A percentile compares a stretch with the other conserved stretches of the same genome.
Conservation (phyloP, 768 basidiomycete species). For the Coprinopsis sp. region DNA sequence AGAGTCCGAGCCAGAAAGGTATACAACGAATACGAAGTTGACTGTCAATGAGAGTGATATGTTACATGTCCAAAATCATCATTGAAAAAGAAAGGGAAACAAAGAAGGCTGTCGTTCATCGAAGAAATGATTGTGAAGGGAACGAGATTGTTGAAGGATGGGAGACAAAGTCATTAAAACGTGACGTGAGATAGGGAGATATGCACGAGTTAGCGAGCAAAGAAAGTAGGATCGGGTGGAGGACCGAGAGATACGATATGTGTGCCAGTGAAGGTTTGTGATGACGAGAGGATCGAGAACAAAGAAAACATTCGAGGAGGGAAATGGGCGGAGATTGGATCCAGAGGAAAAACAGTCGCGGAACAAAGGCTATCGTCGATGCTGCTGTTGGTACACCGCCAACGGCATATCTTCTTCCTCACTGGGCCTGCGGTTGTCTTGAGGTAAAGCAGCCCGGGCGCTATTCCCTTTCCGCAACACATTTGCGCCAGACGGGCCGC, state of each 20-base stretch:
- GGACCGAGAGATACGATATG: neutral
- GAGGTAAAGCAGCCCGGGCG: conserved; percentile 52
- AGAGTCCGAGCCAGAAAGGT: no score
- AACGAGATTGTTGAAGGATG: conserved; percentile 9
- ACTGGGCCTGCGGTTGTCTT: conserved; percentile 27
- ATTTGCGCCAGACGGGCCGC: conserved; percentile 38
- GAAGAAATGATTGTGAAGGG: neutral
- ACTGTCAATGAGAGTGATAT: neutral
- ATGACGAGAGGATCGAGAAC: neutral
- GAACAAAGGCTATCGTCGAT: conserved; percentile 40
- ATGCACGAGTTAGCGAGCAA: conserved; percentile 4
- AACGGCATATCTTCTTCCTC: conserved; percentile 82
- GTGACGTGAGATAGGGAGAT: conserved; percentile 7
- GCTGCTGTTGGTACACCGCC: conserved; percentile 76
- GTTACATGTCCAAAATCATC: conserved; percentile 1
- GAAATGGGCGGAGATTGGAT: neutral
- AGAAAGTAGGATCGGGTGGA: conserved; percentile 1
- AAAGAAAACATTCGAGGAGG: neutral
- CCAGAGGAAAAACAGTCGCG: conserved; percentile 7
- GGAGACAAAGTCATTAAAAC: conserved; percentile 6
- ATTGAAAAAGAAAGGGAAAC: neutral
- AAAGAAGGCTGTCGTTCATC: neutral
- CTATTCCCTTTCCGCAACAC: conserved; percentile 61
- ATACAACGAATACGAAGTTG: neutral
- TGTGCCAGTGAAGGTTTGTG: neutral